These are phyloP conservation scores for Ensete ventricosum DNA, from an alignment of 176 grass and related monocot genomes.

Conservation along the genomic window DNA sequence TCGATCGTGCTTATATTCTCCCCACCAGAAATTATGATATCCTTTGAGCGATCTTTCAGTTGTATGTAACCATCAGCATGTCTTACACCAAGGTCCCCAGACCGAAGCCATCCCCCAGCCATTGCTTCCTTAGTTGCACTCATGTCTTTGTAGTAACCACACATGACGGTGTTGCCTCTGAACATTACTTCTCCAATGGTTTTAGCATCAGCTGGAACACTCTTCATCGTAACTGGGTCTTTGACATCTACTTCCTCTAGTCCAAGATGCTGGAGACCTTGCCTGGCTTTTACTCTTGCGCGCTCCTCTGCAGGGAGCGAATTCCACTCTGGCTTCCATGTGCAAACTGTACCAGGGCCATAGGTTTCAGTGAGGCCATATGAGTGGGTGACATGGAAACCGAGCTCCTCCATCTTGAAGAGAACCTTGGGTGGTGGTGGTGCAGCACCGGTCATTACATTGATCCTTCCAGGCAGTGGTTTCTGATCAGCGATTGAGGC, in stretches of 20 bases:
- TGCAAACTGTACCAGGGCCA: slow-evolving; percentile 46
- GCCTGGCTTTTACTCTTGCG: slow-evolving; percentile 54
- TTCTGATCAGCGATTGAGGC: slow-evolving; percentile 25
- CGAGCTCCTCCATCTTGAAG: slow-evolving; percentile 55
- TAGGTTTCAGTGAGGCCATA: slow-evolving; percentile 95
- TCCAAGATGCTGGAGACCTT: slow-evolving; percentile 61
- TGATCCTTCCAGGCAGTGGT: slow-evolving; percentile 23
- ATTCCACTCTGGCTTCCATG: slow-evolving; percentile 82
- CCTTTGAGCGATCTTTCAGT: slow-evolving; percentile 73
- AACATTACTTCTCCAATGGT: slow-evolving; percentile 90
- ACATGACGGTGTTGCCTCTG: slow-evolving; percentile 78
- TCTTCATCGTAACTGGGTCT: slow-evolving; percentile 55
- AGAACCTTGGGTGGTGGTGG: slow-evolving; percentile 56
- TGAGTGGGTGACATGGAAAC: slow-evolving; percentile 53
- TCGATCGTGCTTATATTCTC: slow-evolving; percentile 93
- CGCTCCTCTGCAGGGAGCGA: slow-evolving; percentile 40
- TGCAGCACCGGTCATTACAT: slow-evolving; percentile 52
- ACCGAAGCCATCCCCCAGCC: slow-evolving; percentile 51
- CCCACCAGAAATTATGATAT: slow-evolving; percentile 81
- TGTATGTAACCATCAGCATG: slow-evolving; percentile 64
- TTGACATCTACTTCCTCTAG: slow-evolving; percentile 63
- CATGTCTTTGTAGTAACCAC: slow-evolving; percentile 73
- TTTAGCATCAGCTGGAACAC: slow-evolving; percentile 47
- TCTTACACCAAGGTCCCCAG: slow-evolving; percentile 61
- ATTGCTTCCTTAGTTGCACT: slow-evolving; percentile 43